Base-by-base conservation (phyloP, 345 rosid species). In the Corymbia maculata region DNA sequence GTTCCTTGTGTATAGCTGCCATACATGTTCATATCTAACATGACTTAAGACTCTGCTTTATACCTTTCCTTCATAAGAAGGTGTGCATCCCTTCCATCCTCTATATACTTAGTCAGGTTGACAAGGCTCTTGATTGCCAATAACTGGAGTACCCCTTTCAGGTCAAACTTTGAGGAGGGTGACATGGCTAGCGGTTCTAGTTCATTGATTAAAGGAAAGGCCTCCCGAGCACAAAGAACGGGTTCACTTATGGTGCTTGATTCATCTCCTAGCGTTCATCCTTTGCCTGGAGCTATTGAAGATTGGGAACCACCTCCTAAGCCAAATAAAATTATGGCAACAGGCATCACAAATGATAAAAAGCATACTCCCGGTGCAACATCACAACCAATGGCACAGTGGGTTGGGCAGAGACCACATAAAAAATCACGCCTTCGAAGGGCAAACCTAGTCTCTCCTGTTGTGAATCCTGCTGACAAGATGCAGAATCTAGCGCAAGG, bases 381-480 rank as follows among this genome's bases (percentile, higher is more conserved):
- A 91, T 93, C 97, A 79, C 96, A 91, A 88, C 92, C 97, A 49
- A 96, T 96, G 95, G 94, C 98, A 85, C 95, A 96, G 86, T 98
- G 99, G 99, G 97, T 89, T 87, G 97, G 99, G 91, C 99, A 96
- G 94, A 97, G 99, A 89, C 97, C 94, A 44, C 95, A 94, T 87
- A 98, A 98, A 89, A 96, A 92, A 88, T 95, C 97, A 45, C 98
- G 99, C 51, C 92, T 96, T 52, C 93, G 98, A 93, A 96, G 99
- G 91, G 92, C 97, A 85, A 96, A 94, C 92, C 66, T 97, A 90
- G 94, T 93, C 89, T 91, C 95, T 52, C 98, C 99, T 79, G 92
- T 93, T 86, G 89, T 94, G 88, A 93, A 91, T 87, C 92, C 90
- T 91, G 88, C 91, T 85, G 98, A 97, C 89, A 86, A 86, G 87